Conservation (phyloP, 768 basidiomycete genomes). For the Suillus sp. region DNA sequence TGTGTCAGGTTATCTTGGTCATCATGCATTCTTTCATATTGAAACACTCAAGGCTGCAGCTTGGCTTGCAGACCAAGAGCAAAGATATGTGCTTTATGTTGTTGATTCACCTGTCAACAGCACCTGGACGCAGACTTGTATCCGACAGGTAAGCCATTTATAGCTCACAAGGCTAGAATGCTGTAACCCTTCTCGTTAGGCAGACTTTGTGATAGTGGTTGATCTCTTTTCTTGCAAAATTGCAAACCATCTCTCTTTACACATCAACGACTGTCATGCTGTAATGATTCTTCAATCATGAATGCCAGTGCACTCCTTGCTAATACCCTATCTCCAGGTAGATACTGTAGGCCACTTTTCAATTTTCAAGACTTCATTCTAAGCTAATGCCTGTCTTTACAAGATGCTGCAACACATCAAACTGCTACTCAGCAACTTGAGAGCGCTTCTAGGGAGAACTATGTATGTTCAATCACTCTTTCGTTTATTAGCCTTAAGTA, state of each 20-base stretch:
- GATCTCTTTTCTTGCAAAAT: constrained; percentile 22
- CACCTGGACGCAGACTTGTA: constrained; percentile 98
- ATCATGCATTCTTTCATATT: constrained; percentile 94
- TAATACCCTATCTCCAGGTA: constrained; percentile 90
- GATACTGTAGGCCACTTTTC: constrained; percentile 33
- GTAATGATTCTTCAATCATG: constrained; percentile 54
- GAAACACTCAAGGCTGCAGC: constrained; percentile 91
- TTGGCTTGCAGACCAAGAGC: constrained; percentile 96
- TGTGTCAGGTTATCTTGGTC: constrained; percentile 87
- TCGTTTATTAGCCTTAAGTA: neutral
- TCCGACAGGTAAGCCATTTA: constrained; percentile 73
- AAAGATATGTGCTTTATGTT: constrained; percentile 94
- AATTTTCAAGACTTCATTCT: constrained; percentile 31
- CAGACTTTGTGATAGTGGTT: too few species aligned
- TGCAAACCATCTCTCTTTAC: constrained; percentile 23
- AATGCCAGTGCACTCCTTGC: constrained; percentile 89
- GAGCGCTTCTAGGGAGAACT: constrained; percentile 83
- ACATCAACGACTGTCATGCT: constrained; percentile 26
- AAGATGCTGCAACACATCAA: constrained; percentile 89
- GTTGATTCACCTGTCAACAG: constrained; percentile 94
- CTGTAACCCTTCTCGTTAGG: too few species aligned
- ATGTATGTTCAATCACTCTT: constrained; percentile 55
- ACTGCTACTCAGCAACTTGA: constrained; percentile 91
- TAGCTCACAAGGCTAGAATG: too few species aligned
- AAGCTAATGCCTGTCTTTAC: constrained; percentile 21